Conservation (phyloP, 176 grass and related monocot species). For the Urochloa ruziziensis region DNA sequence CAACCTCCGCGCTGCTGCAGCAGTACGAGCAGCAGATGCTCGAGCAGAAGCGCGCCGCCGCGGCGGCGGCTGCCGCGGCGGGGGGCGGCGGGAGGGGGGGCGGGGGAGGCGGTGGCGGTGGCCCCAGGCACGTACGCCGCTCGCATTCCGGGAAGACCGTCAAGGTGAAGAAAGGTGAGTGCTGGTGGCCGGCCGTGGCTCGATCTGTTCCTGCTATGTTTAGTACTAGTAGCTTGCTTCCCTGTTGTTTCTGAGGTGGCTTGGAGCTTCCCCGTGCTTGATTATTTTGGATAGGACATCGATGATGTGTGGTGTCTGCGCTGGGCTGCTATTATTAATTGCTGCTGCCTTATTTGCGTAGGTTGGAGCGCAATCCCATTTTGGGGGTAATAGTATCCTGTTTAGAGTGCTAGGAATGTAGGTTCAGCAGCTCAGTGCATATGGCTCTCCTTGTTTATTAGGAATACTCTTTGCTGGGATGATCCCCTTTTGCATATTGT, state of each 20-base stretch:
- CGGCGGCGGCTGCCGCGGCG: neutral
- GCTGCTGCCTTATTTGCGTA: neutral
- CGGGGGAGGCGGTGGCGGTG: neutral
- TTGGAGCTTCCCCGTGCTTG: neutral
- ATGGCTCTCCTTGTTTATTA: neutral
- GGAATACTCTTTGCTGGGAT: neutral
- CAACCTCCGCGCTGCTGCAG: conserved; percentile 54
- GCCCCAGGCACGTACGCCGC: conserved; percentile 62
- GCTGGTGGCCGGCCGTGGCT: neutral
- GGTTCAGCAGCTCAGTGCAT: conserved; percentile 3
- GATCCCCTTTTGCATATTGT: neutral
- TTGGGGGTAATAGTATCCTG: neutral
- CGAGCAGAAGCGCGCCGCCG: conserved; percentile 34
- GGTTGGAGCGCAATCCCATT: neutral
- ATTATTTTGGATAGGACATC: neutral
- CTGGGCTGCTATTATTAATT: conserved; percentile 4
- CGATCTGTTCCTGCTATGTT: conserved; percentile 28
- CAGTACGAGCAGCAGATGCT: conserved; percentile 56
- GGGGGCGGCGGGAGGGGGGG: neutral
- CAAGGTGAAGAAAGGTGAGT: conserved; percentile 94
- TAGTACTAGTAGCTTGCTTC: conserved; percentile 19
- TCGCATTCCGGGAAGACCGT: conserved; percentile 84
- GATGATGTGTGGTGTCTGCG: neutral
- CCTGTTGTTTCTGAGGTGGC: conserved; percentile 1
- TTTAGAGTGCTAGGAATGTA: conserved; percentile 14